Conservation (phyloP, 495 filamentous ascomycete genomes). For the Penicillium egyptiacum region DNA sequence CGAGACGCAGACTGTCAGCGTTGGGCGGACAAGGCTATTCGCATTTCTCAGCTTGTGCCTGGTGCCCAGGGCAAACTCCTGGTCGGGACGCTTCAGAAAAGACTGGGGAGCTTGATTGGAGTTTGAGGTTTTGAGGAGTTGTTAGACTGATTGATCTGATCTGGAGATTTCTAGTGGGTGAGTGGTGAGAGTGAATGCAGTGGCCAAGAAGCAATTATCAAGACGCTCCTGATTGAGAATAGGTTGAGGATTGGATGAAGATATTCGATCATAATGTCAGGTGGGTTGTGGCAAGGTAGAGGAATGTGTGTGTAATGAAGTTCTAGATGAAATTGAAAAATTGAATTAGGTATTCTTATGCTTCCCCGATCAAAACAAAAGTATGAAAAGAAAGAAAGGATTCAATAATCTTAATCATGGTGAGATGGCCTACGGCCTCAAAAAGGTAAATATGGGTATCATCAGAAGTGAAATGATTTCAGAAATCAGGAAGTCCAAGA, state of each 20-base stretch:
- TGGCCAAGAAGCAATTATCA: neutral
- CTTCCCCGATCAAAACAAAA: neutral
- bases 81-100: conserved; percentile 53
- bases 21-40: conserved; percentile 68
- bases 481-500: conserved; percentile 12
- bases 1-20: conserved; percentile 56
- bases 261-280: neutral
- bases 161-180: neutral
- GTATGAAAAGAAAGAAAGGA: conserved; percentile 1
- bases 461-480: conserved; percentile 26
- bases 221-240: neutral
- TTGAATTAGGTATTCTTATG: neutral
- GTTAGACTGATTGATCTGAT: neutral
- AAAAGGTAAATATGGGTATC: conserved; percentile 38
- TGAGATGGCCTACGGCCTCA: conserved; percentile 6
- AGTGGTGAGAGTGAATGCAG: neutral
- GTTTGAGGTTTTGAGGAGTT: neutral
- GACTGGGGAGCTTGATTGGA: conserved; percentile 48
- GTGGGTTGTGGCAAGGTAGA: neutral
- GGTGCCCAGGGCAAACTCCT: conserved; percentile 43
- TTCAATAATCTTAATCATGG: conserved; percentile 4
- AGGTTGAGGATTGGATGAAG: neutral
- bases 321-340: neutral
- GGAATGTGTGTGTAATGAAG: neutral
- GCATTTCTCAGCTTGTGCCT: conserved; percentile 55